These are phyloP conservation scores for Candida boleticola DNA, from an alignment of 805 yeast species.

Conservation along the genomic window DNA sequence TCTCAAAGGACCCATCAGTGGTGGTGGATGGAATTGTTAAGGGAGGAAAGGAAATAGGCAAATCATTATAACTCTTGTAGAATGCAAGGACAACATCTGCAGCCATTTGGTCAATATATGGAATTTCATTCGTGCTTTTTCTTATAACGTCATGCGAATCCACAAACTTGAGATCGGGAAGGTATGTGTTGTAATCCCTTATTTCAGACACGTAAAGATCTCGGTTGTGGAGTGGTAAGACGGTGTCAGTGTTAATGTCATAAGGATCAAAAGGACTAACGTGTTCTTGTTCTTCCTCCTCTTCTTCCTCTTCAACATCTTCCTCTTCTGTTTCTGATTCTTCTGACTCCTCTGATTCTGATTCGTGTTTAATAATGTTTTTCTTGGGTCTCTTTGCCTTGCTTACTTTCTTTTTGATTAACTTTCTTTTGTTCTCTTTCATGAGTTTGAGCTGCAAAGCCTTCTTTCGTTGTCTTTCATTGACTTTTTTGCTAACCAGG, in stretches of 20 bases:
- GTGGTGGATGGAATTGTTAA: slow-evolving; percentile 16
- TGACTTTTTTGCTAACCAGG: slow-evolving; percentile 11
- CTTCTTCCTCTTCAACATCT: slow-evolving; percentile 18
- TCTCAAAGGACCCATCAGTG: slow-evolving; percentile 1
- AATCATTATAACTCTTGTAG: slow-evolving; percentile 27
- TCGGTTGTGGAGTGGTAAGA: slow-evolving; percentile 22
- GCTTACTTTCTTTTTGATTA: slow-evolving; percentile 1
- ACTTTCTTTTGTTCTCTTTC: slow-evolving; percentile 11
- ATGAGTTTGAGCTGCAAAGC: slow-evolving; percentile 13
- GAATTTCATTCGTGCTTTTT: slow-evolving; percentile 15
- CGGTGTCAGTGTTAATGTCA: slow-evolving; percentile 31
- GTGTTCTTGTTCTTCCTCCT: slow-evolving; percentile 16
- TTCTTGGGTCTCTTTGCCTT: slow-evolving; percentile 2
- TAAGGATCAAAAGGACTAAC: slow-evolving; percentile 41
- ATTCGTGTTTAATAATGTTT: slow-evolving; percentile 1
- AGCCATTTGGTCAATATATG: slow-evolving; percentile 29
- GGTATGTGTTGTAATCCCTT: slow-evolving; percentile 12
- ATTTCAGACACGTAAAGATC: slow-evolving; percentile 33
- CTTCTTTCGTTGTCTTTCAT: slow-evolving; percentile 8
- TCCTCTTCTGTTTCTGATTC: slow-evolving; percentile 11
- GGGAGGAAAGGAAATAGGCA: slow-evolving; percentile 39
- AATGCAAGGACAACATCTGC: slow-evolving; percentile 27
- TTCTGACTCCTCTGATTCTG: slow-evolving; percentile 8
- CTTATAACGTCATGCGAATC: slow-evolving; percentile 15
- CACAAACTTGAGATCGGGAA: slow-evolving; percentile 20